A percentile compares a stretch with the other conserved stretches of the same genome.
phyloP scores from a whole-genome alignment of 208 protist genomes.

The Acanthamoeba lugdunensis region DNA sequence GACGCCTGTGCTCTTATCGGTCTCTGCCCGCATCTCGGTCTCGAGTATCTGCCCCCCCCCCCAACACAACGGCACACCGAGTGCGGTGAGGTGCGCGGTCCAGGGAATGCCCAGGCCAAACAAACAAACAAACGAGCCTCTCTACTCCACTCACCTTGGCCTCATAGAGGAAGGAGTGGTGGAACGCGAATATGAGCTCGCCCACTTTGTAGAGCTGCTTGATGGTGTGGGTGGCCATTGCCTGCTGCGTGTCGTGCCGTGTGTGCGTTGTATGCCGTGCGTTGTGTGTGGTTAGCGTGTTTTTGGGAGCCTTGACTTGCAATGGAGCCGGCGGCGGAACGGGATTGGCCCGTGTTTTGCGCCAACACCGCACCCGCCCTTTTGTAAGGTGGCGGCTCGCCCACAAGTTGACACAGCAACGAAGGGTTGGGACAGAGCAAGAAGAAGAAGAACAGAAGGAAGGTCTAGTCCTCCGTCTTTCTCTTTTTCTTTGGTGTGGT shows the following conservation, averaged over 20 bases:
- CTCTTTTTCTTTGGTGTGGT: constrained; percentile 51
- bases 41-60: constrained; percentile 45
- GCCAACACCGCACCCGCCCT: too few relatives aligned
- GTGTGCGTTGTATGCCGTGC: not conserved
- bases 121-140: not conserved
- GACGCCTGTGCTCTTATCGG: constrained; percentile 7
- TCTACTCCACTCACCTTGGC: constrained; percentile 44
- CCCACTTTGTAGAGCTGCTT: constrained; percentile 36
- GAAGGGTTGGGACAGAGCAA: too few relatives aligned
- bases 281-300: too few relatives aligned
- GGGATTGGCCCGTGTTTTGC: too few relatives aligned
- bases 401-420: too few relatives aligned
- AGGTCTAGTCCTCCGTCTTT: constrained; percentile 8
- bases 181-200: constrained; percentile 70
- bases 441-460: too few relatives aligned
- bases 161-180: constrained; percentile 71
- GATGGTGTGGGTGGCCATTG: constrained; percentile 4
- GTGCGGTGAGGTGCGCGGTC: not conserved
- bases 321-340: too few relatives aligned
- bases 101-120: not conserved
- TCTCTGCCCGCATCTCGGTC: constrained; percentile 29
- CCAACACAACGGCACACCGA: not conserved
- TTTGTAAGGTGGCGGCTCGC: too few relatives aligned
- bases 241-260: not conserved
- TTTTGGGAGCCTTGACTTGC: too few relatives aligned